Percentiles rank a stretch among this genome's conserved stretches.
These are phyloP conservation scores for Rosa multiflora DNA, from an alignment of 306 rosid genomes.

Conservation along the genomic window DNA sequence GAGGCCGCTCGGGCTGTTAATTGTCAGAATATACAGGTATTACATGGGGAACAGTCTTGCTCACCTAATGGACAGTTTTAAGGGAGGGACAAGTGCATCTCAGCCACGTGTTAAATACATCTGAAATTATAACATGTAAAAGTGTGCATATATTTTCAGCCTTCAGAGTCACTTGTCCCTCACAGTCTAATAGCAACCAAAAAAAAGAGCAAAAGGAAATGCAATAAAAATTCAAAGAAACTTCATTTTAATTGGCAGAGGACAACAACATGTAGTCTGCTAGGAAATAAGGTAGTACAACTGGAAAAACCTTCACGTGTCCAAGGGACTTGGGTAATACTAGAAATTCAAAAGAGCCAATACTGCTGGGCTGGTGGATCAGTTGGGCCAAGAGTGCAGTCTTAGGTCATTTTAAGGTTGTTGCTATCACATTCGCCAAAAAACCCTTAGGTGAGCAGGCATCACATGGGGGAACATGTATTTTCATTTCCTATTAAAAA, in stretches of 20 bases:
- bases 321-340: too few relatives aligned
- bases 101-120: neutral
- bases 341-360: too few relatives aligned
- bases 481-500: neutral
- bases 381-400: too few relatives aligned
- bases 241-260: too few relatives aligned
- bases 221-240: too few relatives aligned
- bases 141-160: neutral
- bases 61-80: neutral
- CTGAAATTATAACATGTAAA: neutral
- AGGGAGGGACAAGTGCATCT: neutral
- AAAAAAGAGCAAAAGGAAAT: too few relatives aligned
- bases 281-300: too few relatives aligned
- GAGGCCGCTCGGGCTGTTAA: slow-evolving; percentile 72
- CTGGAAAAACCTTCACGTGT: too few relatives aligned
- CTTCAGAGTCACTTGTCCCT: neutral
- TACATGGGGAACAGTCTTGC: neutral
- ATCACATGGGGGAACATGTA: neutral
- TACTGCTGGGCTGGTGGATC: too few relatives aligned
- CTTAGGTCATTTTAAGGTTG: too few relatives aligned
- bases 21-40: slow-evolving; percentile 62
- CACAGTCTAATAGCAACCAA: neutral
- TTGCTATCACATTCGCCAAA: too few relatives aligned
- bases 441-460: neutral
- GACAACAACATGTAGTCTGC: too few relatives aligned